These are phyloP conservation scores for Phytopythium aichiense DNA, from an alignment of 352 stramenopile genomes.

Conservation along the genomic window DNA sequence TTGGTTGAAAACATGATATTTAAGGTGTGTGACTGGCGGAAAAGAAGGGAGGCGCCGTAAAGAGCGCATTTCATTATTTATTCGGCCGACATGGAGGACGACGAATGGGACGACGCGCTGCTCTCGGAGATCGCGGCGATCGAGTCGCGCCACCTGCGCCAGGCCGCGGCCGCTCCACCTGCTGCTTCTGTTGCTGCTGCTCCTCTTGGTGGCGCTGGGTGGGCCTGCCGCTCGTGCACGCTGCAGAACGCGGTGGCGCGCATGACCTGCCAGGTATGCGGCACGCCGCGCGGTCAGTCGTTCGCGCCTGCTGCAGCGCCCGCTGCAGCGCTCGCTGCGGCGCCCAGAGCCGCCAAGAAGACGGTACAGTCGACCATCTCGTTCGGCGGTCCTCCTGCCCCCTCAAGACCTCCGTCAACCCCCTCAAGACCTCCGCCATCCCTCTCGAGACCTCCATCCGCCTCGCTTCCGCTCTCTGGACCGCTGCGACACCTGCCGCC, in stretches of 20 bases:
- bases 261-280: constrained; percentile 43
- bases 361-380: constrained; percentile 62
- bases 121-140: constrained; percentile 64
- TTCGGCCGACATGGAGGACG: constrained; percentile 12
- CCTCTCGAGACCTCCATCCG: too few species aligned
- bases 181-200: constrained; percentile 6
- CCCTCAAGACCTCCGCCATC: not conserved
- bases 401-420: not conserved
- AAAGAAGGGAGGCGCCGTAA: not conserved
- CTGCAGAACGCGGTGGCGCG: constrained; percentile 40
- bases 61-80: not conserved
- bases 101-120: constrained; percentile 84
- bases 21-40: not conserved
- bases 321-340: not conserved
- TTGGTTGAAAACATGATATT: constrained; percentile 11
- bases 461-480: too few species aligned
- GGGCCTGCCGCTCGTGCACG: constrained; percentile 61
- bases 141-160: constrained; percentile 38
- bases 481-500: not conserved
- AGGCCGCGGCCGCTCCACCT: constrained; percentile 7
- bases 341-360: constrained; percentile 16
- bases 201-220: not conserved
- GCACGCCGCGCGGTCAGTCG: constrained; percentile 35
- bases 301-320: constrained; percentile 8
- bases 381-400: constrained; percentile 26